A percentile compares a stretch with the other conserved stretches of the same genome.
phyloP scores from a whole-genome alignment of 495 filamentous ascomycete species.

The Halenospora varia region DNA sequence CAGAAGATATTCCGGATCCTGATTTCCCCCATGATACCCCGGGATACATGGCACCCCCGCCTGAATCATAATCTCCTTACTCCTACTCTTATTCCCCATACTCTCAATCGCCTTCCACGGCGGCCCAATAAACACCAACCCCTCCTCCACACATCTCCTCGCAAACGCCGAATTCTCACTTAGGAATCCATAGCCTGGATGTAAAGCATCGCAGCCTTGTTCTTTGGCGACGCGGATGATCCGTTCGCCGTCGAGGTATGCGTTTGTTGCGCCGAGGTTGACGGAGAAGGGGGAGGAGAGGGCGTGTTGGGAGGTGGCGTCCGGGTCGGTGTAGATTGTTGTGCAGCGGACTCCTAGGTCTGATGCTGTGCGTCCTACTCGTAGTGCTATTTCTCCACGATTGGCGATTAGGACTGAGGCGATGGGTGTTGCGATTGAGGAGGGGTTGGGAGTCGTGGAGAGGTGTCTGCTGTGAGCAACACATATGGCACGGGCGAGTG shows the following conservation, averaged over 20 bases:
- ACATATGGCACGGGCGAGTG: conserved; percentile 15
- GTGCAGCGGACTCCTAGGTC: conserved; percentile 89
- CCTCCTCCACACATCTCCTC: conserved; percentile 81
- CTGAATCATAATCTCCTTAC: conserved; percentile 90
- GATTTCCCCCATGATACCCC: conserved; percentile 87
- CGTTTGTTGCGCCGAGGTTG: conserved; percentile 73
- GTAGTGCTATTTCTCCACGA: conserved; percentile 92
- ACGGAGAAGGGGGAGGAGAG: conserved; percentile 75
- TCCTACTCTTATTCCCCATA: conserved; percentile 93
- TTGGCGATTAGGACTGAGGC: conserved; percentile 93
- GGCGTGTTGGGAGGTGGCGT: conserved; percentile 84
- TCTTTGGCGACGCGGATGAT: conserved; percentile 85
- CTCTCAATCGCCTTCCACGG: conserved; percentile 90
- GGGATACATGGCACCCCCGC: conserved; percentile 95
- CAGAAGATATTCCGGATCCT: conserved; percentile 67
- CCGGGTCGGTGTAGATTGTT: conserved; percentile 91
- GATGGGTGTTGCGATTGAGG: conserved; percentile 44
- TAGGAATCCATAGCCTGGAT: conserved; percentile 96
- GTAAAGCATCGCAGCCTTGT: conserved; percentile 82
- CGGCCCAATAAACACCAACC: conserved; percentile 91
- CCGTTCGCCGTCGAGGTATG: conserved; percentile 87
- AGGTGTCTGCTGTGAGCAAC: conserved; percentile 9
- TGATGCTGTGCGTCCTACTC: conserved; percentile 82
- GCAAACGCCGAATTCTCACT: conserved; percentile 95
- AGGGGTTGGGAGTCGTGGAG: conserved; percentile 6